Conservation (phyloP, 2,329 filamentous ascomycete species). For the Eurotiales sp. region DNA sequence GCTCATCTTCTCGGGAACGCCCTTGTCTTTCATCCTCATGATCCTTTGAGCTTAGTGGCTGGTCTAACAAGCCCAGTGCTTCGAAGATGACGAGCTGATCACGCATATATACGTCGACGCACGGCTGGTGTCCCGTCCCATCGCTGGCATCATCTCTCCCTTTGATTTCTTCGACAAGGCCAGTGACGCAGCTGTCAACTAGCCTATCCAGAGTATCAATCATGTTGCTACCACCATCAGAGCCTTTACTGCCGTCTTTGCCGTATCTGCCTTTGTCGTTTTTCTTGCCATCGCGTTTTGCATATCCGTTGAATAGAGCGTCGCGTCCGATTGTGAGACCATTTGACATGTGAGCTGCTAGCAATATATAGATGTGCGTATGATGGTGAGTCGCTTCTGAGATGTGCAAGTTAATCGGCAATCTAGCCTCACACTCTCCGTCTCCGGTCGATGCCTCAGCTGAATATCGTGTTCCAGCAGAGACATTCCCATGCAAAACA, state of each 20-base stretch:
- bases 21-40: conserved; percentile 2
- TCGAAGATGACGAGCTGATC: conserved; percentile 61
- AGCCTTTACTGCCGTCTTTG: not conserved
- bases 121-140: conserved; percentile 28
- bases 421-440: not conserved
- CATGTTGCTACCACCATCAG: conserved; percentile 18
- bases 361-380: conserved; percentile 51
- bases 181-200: conserved; percentile 41
- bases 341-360: conserved; percentile 50
- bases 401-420: conserved; percentile 26
- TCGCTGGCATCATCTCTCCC: conserved; percentile 3
- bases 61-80: conserved; percentile 41
- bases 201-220: conserved; percentile 32
- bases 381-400: conserved; percentile 43
- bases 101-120: conserved; percentile 53
- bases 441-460: not conserved
- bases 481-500: conserved; percentile 6
- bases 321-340: conserved; percentile 51
- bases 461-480: conserved; percentile 10
- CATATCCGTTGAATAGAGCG: conserved; percentile 41
- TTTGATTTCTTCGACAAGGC: conserved; percentile 46
- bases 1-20: conserved; percentile 21
- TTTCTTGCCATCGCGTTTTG: conserved; percentile 9
- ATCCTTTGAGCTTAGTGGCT: conserved; percentile 20
- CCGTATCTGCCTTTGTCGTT: not conserved